phyloP scores from a whole-genome alignment of 305 asterid species.

The Fraxinus xanthoxyloides region DNA sequence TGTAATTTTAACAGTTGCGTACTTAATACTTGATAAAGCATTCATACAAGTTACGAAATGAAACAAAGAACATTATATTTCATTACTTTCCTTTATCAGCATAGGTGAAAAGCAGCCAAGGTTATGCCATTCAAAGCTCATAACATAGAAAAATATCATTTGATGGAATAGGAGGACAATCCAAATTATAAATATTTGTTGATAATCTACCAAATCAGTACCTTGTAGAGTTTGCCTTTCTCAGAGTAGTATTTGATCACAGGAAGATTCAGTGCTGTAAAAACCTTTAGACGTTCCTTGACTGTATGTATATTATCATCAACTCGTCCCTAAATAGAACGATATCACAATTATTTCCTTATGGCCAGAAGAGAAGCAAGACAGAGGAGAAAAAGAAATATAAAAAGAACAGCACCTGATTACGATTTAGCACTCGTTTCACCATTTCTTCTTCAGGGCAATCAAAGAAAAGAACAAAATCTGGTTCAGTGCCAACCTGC shows the following conservation, averaged over 20 bases:
- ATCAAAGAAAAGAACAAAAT: conserved; percentile 84
- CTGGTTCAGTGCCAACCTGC: conserved; percentile 83
- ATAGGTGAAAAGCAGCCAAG: background rate
- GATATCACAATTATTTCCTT: conserved; percentile 1
- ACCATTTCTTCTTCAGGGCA: conserved; percentile 93
- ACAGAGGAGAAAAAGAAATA: background rate
- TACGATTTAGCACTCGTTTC: conserved; percentile 77
- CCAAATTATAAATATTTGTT: background rate
- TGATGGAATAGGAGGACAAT: background rate
- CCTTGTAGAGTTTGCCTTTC: conserved; percentile 87
- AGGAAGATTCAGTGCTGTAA: conserved; percentile 68
- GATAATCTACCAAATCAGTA: conserved; percentile 28
- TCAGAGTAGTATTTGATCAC: conserved; percentile 72
- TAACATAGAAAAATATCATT: conserved; percentile 8
- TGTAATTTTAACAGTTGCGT: background rate
- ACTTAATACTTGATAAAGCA: background rate
- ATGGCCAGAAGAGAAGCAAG: conserved; percentile 15
- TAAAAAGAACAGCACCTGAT: conserved; percentile 51
- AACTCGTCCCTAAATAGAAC: conserved; percentile 63
- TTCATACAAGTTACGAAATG: background rate
- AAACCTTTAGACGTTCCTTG: conserved; percentile 71
- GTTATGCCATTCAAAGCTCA: conserved; percentile 2
- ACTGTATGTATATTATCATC: conserved; percentile 90
- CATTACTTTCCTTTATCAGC: conserved; percentile 5
- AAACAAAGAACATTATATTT: conserved; percentile 10